These are phyloP conservation scores for Tuber indicum DNA, from an alignment of 495 filamentous ascomycete genomes.

Conservation along the genomic window DNA sequence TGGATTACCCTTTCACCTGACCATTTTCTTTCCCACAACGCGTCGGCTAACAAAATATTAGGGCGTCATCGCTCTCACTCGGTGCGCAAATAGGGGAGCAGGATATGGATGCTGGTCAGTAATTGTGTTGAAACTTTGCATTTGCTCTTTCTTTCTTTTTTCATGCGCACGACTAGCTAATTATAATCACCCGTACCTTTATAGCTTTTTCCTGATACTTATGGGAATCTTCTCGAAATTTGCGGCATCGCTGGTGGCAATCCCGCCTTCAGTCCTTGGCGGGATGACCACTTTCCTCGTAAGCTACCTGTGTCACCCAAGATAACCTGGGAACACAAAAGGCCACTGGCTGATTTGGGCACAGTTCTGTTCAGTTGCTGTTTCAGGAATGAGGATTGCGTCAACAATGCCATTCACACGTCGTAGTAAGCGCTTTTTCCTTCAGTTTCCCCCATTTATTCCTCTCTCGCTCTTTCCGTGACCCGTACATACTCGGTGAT, in stretches of 20 bases:
- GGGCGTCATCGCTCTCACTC: constrained; percentile 79
- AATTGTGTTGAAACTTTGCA: background rate
- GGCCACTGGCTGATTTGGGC: background rate
- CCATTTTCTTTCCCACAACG: background rate
- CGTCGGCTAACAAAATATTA: background rate
- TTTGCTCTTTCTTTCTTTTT: background rate
- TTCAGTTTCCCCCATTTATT: background rate
- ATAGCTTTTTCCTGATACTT: constrained; percentile 73
- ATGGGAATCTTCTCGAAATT: constrained; percentile 85
- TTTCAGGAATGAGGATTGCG: constrained; percentile 82
- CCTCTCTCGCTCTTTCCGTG: background rate
- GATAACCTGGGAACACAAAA: background rate
- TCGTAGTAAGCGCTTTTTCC: constrained; percentile 48
- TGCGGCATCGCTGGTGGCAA: constrained; percentile 74
- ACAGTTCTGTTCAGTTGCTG: constrained; percentile 67
- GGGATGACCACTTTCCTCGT: constrained; percentile 87
- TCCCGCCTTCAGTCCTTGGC: constrained; percentile 72
- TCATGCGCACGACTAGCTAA: background rate
- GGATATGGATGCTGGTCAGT: constrained; percentile 60
- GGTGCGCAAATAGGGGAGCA: constrained; percentile 81
- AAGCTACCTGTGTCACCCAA: background rate
- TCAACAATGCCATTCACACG: constrained; percentile 70
- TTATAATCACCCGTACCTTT: constrained; percentile 38
- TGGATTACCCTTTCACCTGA: background rate
- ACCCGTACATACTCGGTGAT: background rate